Evolutionary conservation across 176 grass and related monocot species (phyloP).

Genomic region (sorghum (Sorghum bicolor)): DNA sequence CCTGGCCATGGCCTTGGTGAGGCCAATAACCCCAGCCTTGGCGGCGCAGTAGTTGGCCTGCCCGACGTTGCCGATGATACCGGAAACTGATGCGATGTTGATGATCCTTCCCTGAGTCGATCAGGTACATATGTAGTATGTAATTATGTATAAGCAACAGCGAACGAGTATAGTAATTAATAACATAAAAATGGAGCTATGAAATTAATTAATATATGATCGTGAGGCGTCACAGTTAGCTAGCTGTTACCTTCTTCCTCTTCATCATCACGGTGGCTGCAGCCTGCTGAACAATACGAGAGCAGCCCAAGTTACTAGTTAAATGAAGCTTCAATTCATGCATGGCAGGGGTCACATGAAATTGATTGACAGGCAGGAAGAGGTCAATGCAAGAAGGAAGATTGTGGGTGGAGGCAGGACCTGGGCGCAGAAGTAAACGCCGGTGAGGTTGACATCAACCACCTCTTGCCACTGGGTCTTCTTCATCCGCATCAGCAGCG

Average conservation of each 20-base stretch:
- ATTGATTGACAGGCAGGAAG: background rate
- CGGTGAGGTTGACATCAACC: conserved; percentile 91
- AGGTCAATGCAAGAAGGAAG: background rate
- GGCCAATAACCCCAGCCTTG: conserved; percentile 88
- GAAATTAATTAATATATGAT: background rate
- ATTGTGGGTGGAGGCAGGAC: conserved; percentile 21
- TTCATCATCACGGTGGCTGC: conserved; percentile 82
- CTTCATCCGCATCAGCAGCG: conserved; percentile 95
- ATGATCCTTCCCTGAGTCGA: conserved; percentile 78
- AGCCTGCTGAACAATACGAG: conserved; percentile 45
- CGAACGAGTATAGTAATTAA: background rate
- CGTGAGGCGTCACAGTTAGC: background rate
- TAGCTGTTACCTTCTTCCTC: conserved; percentile 61
- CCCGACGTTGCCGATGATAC: conserved; percentile 71
- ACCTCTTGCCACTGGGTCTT: conserved; percentile 92
- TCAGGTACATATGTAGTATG: background rate
- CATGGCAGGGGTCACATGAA: background rate
- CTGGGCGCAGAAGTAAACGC: conserved; percentile 92
- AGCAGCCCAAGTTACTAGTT: background rate
- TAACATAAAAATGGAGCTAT: background rate
- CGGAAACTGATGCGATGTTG: conserved; percentile 87
- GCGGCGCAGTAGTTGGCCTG: conserved; percentile 96
- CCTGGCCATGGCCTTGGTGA: conserved; percentile 89
- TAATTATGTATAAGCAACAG: background rate
- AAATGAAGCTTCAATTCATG: background rate